Base-by-base conservation (phyloP, 2,329 filamentous ascomycete species). In the Leptoxyphium fumago region DNA sequence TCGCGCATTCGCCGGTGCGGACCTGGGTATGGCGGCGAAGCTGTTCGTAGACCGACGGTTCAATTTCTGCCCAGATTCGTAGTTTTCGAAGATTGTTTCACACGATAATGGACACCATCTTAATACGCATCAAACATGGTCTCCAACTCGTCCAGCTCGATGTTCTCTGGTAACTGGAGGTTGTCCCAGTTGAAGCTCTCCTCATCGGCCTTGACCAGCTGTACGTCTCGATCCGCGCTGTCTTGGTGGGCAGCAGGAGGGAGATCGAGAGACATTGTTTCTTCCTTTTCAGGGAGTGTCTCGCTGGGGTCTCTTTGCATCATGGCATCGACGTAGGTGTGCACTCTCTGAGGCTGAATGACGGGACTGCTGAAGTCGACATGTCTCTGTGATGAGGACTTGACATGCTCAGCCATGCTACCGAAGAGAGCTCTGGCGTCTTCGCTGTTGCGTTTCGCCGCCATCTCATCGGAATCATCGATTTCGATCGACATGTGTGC, bases 141-240 rank as follows among this genome's bases (percentile, higher is more conserved):
- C 58, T 96, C 89, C 18, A 96, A 78, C 69, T 98, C 91, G 40
- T 94, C 86, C 41, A 96, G 76, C 61, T 93, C 87, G 53, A 96
- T 81, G 51, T 79, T 83, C 67, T 96, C 91, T 1, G 88, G 87
- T 59, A 80, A 86, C 59, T 73, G 72, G 56, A 77, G 46, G 17
- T 44, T 52, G 13, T 60, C 59, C 57, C 56, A 60, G 2, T 46
- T 49, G 48, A 64, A 50, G 51, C 29, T 56, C 49, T 42, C 21
- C 40, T 36, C 21, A 41, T 46, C 17, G 28, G 28, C 28, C 38
- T 21, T 41, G n/a, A 18, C n/a, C 15, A 21, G n/a, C 40, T 14
- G 36, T 8, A 17, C 10, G 8, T 10, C n/a, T 8, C 39, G 18
- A 26, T 40, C 29, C 15, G 9, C 36, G 9, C 14, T 18, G 14